Evolutionary conservation across 2,329 filamentous ascomycete species (phyloP).

Genomic region (Colletotrichum cordylinicola): DNA sequence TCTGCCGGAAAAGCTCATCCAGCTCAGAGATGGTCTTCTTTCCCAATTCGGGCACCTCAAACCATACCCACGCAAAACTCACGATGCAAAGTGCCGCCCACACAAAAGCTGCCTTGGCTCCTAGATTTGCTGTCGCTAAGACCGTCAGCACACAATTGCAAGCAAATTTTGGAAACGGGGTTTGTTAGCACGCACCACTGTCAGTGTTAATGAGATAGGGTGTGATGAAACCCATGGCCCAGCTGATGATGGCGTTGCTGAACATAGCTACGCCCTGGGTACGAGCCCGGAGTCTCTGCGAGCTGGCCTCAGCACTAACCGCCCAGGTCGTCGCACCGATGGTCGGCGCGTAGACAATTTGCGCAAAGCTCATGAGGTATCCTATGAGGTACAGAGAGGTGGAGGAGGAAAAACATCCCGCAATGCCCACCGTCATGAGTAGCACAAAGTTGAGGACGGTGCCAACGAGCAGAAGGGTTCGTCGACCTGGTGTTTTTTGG

Average conservation of each 20-base stretch:
- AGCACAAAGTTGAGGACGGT: not conserved
- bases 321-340: slow-evolving; percentile 39
- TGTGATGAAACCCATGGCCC: slow-evolving; percentile 20
- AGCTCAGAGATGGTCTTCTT: not conserved
- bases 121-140: not conserved
- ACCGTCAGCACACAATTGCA: not conserved
- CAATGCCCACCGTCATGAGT: not conserved
- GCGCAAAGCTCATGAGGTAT: not conserved
- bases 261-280: slow-evolving; percentile 21
- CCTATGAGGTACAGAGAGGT: not conserved
- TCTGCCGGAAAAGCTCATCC: not conserved
- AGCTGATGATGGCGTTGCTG: slow-evolving; percentile 18
- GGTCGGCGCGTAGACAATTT: slow-evolving; percentile 34
- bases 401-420: not conserved
- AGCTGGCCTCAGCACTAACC: slow-evolving; percentile 19
- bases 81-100: not conserved
- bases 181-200: not conserved
- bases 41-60: not conserved
- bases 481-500: not conserved
- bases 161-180: accelerated
- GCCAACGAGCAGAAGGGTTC: not conserved
- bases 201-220: slow-evolving; percentile 24
- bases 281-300: slow-evolving; percentile 16
- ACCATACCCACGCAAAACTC: not conserved
- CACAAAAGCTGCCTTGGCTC: not conserved